phyloP scores from a whole-genome alignment of 257 asterid genomes.

The Cinchona pubescens region DNA sequence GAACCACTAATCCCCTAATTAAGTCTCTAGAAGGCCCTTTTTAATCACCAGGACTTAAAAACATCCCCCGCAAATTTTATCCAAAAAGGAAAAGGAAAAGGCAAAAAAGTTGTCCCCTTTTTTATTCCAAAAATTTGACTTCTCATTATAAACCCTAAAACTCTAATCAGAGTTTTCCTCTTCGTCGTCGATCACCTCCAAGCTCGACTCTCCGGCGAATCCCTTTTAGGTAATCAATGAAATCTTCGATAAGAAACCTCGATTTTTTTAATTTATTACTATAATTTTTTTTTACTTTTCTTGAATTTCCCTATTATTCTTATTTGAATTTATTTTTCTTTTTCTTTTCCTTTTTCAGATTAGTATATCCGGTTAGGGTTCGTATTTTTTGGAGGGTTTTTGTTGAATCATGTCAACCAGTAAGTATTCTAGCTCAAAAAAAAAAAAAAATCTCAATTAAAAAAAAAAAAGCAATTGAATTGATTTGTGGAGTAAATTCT shows the following conservation, averaged over 20 bases:
- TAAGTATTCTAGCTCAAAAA: neutral
- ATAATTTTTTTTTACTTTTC: neutral
- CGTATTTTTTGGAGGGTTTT: too few species aligned
- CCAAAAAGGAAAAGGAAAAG: neutral
- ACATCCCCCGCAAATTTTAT: neutral
- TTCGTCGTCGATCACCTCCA: neutral
- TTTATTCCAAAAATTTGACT: neutral
- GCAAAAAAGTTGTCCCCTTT: neutral
- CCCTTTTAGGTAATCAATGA: neutral
- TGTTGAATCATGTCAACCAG: constrained; percentile 21
- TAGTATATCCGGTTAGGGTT: neutral
- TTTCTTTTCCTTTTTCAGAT: constrained; percentile 1
- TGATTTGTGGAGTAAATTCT: neutral
- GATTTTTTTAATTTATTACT: neutral
- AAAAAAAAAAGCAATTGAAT: neutral
- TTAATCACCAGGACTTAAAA: neutral
- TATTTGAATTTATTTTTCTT: neutral
- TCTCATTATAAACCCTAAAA: constrained; percentile 7
- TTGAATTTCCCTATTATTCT: neutral
- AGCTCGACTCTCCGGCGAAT: neutral
- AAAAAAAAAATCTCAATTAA: neutral
- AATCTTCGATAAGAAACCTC: neutral
- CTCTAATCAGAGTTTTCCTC: neutral
- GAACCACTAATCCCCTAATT: neutral
- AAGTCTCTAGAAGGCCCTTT: neutral